Conservation (phyloP, 805 yeast species). For the Ogataea allantospora region DNA sequence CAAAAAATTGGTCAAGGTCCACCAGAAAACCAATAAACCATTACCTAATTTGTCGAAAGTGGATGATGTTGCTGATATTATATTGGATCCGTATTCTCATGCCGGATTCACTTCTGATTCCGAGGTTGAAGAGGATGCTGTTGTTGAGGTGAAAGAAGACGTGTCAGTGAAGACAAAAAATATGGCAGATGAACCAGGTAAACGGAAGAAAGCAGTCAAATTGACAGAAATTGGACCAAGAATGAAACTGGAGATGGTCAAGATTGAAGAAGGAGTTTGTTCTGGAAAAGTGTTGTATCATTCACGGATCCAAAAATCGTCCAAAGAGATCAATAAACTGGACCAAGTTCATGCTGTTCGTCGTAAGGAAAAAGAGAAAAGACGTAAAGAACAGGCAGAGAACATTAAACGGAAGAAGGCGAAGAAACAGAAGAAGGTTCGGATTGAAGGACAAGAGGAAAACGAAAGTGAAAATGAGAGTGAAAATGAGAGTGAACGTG, state of each 20-base stretch:
- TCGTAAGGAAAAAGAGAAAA: slow-evolving; percentile 60
- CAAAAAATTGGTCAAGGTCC: slow-evolving; percentile 64
- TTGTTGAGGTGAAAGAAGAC: slow-evolving; percentile 55
- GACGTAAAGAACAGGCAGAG: slow-evolving; percentile 76
- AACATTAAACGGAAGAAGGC: slow-evolving; percentile 75
- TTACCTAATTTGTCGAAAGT: slow-evolving; percentile 70
- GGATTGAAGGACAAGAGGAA: slow-evolving; percentile 48
- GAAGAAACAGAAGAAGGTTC: slow-evolving; percentile 68
- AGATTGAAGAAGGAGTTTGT: slow-evolving; percentile 91
- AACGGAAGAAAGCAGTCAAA: slow-evolving; percentile 79
- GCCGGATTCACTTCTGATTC: slow-evolving; percentile 83
- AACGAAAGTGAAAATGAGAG: slow-evolving; percentile 34
- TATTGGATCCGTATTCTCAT: slow-evolving; percentile 79
- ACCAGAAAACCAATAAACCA: slow-evolving; percentile 55
- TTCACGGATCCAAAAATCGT: slow-evolving; percentile 61
- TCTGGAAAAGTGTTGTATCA: slow-evolving; percentile 88
- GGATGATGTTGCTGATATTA: slow-evolving; percentile 76
- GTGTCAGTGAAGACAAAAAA: slow-evolving; percentile 18
- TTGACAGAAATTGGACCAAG: slow-evolving; percentile 94
- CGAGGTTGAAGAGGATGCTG: slow-evolving; percentile 88
- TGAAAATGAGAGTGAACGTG: slow-evolving; percentile 10
- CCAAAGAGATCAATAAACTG: slow-evolving; percentile 55
- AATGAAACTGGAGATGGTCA: slow-evolving; percentile 66
- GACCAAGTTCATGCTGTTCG: slow-evolving; percentile 67
- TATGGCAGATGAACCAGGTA: slow-evolving; percentile 15